Evolutionary conservation across 768 basidiomycete species (phyloP), one percentile per base, ranked within the genome.

Genomic region (Hortiboletus campestris): DNA sequence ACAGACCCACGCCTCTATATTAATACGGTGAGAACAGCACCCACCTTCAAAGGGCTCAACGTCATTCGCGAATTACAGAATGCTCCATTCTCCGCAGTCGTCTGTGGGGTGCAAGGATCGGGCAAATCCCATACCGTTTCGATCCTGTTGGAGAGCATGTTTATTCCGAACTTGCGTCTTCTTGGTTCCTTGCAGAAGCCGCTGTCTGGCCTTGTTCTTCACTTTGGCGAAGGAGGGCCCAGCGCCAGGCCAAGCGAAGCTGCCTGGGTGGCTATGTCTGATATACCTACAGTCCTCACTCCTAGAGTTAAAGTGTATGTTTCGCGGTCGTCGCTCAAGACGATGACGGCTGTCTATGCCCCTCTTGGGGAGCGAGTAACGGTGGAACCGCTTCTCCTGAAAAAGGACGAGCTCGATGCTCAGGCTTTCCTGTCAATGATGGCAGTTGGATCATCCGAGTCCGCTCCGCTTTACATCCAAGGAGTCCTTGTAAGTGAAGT

Each of bases 91-190:
- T 89, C 88, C 0, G 84, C 87, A 0, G 63, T 89, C n/a, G 79
- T 89, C 3, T 90, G 88, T 49, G 88, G 88, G 0, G 87, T 88
- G 0, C 88, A 89, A 72, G 86, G 88, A 1, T 84, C 87, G 0
- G 88, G 88, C 10, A 89, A 90, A 62, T 88, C 86, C 0, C 88
- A 90, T 48, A 88, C 85, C 0, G 81, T 88, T 2, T 83, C 87
- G 0, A 80, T 85, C 0, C 73, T 90, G 6, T 64, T 90, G 0
- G 89, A 90, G 64, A 84, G 76, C 56, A 86, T 89, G 83, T 73
- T 89, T 9, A 79, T 89, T n/a, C 59, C 84, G 0, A 70, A 74
- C 14, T 77, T 78, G 53, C 61, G 75, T 2, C 60, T 76, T 0
- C 79, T 83, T 17, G 88, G 89, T 0, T 67, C 65, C 0, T 67